Percentiles rank a stretch among this genome's conserved stretches.
Conservation (phyloP, 2,329 filamentous ascomycete genomes). For the Fusarium protoensiforme region DNA sequence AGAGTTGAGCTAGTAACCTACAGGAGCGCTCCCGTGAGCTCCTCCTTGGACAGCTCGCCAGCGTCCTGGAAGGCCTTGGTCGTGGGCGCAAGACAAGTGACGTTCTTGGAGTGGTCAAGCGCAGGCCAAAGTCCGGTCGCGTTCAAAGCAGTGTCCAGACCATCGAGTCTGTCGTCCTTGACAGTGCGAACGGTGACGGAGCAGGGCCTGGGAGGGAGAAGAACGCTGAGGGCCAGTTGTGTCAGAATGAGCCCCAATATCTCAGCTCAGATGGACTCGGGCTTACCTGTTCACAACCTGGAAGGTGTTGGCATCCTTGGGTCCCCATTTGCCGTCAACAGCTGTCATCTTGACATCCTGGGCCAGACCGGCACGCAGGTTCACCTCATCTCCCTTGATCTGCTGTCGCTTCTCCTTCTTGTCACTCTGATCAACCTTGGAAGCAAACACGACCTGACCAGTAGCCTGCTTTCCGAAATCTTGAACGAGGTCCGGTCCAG, state of each 20-base stretch:
- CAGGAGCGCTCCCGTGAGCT: conserved; percentile 18
- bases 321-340: conserved; percentile 34
- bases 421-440: background rate
- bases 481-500: conserved; percentile 11
- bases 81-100: conserved; percentile 37
- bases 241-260: background rate
- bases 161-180: conserved; percentile 15
- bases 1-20: background rate
- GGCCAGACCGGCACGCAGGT: conserved; percentile 26
- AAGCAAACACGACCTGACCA: conserved; percentile 35
- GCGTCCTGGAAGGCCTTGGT: conserved; percentile 29
- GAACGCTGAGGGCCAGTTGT: conserved; percentile 10
- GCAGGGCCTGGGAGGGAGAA: conserved; percentile 25
- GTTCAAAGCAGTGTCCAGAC: conserved; percentile 22
- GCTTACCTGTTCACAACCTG: conserved; percentile 34
- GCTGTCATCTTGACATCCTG: conserved; percentile 35
- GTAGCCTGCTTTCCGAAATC: conserved; percentile 19
- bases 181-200: conserved; percentile 20
- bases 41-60: conserved; percentile 21
- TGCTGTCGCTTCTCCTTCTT: conserved; percentile 10
- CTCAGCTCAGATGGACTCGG: accelerated
- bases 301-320: conserved; percentile 25
- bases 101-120: conserved; percentile 28
- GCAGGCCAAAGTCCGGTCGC: conserved; percentile 25
- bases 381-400: conserved; percentile 4